Base-by-base conservation (phyloP, 208 protist species). In the Porcisia hertigi region DNA sequence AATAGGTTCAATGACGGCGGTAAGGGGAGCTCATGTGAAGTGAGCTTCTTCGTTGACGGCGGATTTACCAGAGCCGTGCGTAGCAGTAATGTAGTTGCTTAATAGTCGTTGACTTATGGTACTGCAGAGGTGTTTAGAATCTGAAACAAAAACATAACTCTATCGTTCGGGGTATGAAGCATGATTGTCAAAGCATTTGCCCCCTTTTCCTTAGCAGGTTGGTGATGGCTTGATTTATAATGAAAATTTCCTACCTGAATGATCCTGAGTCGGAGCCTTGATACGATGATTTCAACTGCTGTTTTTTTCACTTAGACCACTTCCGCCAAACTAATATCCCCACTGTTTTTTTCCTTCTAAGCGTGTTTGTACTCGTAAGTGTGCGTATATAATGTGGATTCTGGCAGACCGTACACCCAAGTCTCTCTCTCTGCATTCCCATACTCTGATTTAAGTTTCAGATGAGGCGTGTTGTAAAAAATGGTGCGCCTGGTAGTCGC, bases 381-480 rank as follows among this genome's bases (percentile, higher is more conserved):
- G 12, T 30, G 16, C 8, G 2, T n/a, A 39, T 49, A 52, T 49
- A 12, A 30, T 67, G 41, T 67, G 20, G 30, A 43, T 0, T 3
- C 9, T 25, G 41, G 9, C 23, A 30, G 63, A 52, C 63, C 20
- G 20, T 11, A n/a, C 9, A 20, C 41, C 1, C 36, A 9, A 41
- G 30, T 30, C 20, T 36, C 43, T 36, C 16, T 36, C 45, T 45
- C 53, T 8, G 1, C n/a, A 58, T 43, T 73, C 20, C 36, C 41
- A 62, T 34, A 64, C 34, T 55, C 30, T 73, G 30, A 30, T 73
- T 65, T 8, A 18, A 45, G 41, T 43, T 11, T 53, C 11, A 1
- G 16, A 83, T 88, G 76, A 89, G 85, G 77, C 79, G 86, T 18
- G 53, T 75, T 30, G 79, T 89, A 14, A 86, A 88, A 66, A 87